phyloP scores from a whole-genome alignment of 208 protist genomes.

The Crithidia fasciculata region DNA sequence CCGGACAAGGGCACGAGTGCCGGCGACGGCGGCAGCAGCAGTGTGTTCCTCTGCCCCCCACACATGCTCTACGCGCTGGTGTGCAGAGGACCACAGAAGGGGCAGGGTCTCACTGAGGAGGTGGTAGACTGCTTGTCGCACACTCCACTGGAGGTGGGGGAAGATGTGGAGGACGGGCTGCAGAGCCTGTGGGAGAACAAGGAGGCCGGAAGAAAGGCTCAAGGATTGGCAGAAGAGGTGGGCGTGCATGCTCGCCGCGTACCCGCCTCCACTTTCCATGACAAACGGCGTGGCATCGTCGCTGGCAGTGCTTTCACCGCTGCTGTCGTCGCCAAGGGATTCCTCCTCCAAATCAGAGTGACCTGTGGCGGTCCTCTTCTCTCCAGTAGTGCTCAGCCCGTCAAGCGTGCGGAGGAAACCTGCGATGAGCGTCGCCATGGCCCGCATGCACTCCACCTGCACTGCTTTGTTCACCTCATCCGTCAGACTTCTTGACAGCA shows the following conservation, averaged over 20 bases:
- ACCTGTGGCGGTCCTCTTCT: background rate
- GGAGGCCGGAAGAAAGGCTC: slow-evolving; percentile 1
- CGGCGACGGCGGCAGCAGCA: background rate
- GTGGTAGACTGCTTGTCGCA: slow-evolving; percentile 29
- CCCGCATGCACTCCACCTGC: slow-evolving; percentile 44
- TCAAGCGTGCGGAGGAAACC: slow-evolving; percentile 9
- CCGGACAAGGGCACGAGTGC: background rate
- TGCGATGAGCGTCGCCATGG: slow-evolving; percentile 21
- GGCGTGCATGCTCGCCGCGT: background rate
- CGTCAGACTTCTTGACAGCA: slow-evolving; percentile 19
- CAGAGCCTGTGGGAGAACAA: slow-evolving; percentile 12
- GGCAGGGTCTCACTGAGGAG: slow-evolving; percentile 30
- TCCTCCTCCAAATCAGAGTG: slow-evolving; percentile 17
- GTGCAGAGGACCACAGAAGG: slow-evolving; percentile 6
- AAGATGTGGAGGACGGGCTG: slow-evolving; percentile 3
- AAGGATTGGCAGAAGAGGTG: slow-evolving; percentile 17
- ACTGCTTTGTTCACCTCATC: slow-evolving; percentile 41
- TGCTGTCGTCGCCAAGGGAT: slow-evolving; percentile 6
- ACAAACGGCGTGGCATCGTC: background rate
- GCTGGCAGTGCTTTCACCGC: slow-evolving; percentile 1
- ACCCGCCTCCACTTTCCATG: background rate
- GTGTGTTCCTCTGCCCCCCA: background rate
- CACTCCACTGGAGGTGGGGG: slow-evolving; percentile 23
- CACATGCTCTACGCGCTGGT: background rate
- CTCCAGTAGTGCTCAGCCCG: background rate